These are phyloP conservation scores for Cystobasidium ongulense DNA, from an alignment of 768 basidiomycete species.

Conservation along the genomic window DNA sequence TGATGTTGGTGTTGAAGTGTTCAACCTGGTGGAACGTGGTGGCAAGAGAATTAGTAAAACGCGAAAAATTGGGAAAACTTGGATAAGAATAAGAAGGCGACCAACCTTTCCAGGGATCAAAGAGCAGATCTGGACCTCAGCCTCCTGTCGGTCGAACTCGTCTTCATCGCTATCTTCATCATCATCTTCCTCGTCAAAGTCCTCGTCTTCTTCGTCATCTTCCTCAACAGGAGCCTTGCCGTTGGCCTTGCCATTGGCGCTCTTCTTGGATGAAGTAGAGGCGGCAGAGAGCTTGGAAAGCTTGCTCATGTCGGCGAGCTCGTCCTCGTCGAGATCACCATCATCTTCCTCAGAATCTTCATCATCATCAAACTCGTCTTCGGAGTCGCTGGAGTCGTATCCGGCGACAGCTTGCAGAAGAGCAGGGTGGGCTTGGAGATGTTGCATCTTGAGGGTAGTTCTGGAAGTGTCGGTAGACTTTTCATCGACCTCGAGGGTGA, in stretches of 20 bases:
- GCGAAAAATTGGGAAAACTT: not conserved
- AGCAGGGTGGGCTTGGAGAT: slow-evolving; percentile 25
- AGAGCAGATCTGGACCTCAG: slow-evolving; percentile 36
- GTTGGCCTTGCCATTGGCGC: slow-evolving; percentile 22
- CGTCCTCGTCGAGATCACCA: slow-evolving; percentile 35
- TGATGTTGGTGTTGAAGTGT: slow-evolving; percentile 30
- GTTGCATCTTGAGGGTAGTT: slow-evolving; percentile 32
- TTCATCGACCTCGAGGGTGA: slow-evolving; percentile 13
- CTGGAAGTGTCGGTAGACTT: slow-evolving; percentile 55
- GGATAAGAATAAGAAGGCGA: not conserved
- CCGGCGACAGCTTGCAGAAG: slow-evolving; percentile 16
- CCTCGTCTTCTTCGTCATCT: slow-evolving; percentile 40
- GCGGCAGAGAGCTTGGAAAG: slow-evolving; percentile 10
- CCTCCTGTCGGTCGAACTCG: slow-evolving; percentile 41
- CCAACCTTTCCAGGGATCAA: slow-evolving; percentile 26
- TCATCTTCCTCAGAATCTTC: slow-evolving; percentile 30
- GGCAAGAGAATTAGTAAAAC: not conserved
- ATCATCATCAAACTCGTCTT: slow-evolving; percentile 42
- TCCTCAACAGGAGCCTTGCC: too few relatives aligned
- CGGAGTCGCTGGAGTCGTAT: slow-evolving; percentile 41
- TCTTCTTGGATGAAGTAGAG: not conserved
- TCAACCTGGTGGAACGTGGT: slow-evolving; percentile 26
- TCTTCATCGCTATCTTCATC: slow-evolving; percentile 43
- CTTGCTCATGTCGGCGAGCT: slow-evolving; percentile 24
- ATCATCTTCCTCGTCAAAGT: slow-evolving; percentile 26